A percentile compares a stretch with the other conserved stretches of the same genome.
Conservation (phyloP, 2,329 filamentous ascomycete species). For the Paecilomyces variotii region DNA sequence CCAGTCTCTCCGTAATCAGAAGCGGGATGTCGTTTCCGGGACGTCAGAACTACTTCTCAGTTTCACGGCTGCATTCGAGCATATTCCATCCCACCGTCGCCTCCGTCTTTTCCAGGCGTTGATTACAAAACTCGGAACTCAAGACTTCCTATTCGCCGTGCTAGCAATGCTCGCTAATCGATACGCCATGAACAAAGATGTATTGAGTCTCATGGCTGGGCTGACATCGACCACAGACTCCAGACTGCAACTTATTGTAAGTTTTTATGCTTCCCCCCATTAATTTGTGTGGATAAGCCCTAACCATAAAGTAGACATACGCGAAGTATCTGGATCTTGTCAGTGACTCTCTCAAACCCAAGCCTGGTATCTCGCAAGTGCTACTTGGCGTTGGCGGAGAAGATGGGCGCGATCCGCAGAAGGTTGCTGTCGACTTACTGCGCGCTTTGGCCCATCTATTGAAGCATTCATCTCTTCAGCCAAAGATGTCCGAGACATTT, state of each 20-base stretch:
- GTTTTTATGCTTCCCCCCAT: conserved; percentile 1
- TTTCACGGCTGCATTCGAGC: conserved; percentile 93
- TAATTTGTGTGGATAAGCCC: conserved; percentile 2
- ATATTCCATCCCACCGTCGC: conserved; percentile 81
- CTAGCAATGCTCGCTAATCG: conserved; percentile 85
- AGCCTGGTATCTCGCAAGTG: conserved; percentile 63
- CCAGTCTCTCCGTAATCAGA: conserved; percentile 68
- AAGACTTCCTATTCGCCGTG: conserved; percentile 82
- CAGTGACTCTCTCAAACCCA: conserved; percentile 65
- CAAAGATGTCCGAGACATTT: conserved; percentile 31
- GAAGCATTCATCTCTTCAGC: conserved; percentile 34
- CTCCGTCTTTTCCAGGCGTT: conserved; percentile 77
- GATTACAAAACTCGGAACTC: conserved; percentile 72
- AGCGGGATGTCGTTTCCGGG: conserved; percentile 69
- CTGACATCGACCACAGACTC: conserved; percentile 66
- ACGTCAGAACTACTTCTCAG: conserved; percentile 87
- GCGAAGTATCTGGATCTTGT: conserved; percentile 69
- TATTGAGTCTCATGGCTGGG: conserved; percentile 66
- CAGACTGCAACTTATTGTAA: conserved; percentile 58
- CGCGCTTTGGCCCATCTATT: conserved; percentile 31
- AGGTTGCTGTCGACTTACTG: conserved; percentile 35
- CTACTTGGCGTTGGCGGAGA: conserved; percentile 56
- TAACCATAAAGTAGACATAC: conserved; percentile 49
- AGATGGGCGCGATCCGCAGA: conserved; percentile 40
- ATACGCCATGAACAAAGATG: conserved; percentile 67